These are phyloP conservation scores for Fusarium sp. DNA, from an alignment of 2,329 filamentous ascomycete genomes.

Conservation along the genomic window DNA sequence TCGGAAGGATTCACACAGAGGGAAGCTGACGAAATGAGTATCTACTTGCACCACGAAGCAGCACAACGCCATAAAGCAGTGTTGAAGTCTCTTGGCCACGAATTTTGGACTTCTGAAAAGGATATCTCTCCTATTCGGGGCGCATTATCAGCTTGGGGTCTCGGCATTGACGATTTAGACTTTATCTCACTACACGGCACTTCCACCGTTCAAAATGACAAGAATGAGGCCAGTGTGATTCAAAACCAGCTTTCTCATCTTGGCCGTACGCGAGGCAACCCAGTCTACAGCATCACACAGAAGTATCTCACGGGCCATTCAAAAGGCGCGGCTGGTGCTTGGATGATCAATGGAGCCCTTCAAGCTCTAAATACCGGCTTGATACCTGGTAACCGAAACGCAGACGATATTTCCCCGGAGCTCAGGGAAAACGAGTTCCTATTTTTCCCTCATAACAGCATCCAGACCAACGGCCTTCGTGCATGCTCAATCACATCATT, in stretches of 20 bases:
- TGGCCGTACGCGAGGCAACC: background rate
- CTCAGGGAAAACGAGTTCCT: background rate
- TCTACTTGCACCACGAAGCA: background rate
- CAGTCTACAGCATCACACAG: background rate
- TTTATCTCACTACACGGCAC: background rate
- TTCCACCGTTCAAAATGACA: background rate
- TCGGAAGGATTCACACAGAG: background rate
- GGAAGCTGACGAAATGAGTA: background rate
- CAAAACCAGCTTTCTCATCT: background rate
- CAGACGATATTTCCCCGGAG: background rate
- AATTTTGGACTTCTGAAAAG: background rate
- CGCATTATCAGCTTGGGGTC: background rate
- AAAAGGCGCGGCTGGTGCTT: background rate
- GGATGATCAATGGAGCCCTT: background rate
- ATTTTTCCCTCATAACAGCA: background rate
- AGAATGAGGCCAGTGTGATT: background rate
- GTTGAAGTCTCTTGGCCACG: background rate
- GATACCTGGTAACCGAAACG: background rate
- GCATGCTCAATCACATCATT: background rate
- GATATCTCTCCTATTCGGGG: background rate
- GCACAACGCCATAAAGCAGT: background rate
- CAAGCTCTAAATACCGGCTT: background rate
- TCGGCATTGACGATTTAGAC: background rate
- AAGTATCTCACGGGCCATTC: slow-evolving; percentile 3
- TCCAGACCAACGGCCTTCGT: background rate